Evolutionary conservation across 139 green algal genomes (phyloP), one percentile per base, ranked within the genome.

Genomic region (Gonium pectorale): DNA sequence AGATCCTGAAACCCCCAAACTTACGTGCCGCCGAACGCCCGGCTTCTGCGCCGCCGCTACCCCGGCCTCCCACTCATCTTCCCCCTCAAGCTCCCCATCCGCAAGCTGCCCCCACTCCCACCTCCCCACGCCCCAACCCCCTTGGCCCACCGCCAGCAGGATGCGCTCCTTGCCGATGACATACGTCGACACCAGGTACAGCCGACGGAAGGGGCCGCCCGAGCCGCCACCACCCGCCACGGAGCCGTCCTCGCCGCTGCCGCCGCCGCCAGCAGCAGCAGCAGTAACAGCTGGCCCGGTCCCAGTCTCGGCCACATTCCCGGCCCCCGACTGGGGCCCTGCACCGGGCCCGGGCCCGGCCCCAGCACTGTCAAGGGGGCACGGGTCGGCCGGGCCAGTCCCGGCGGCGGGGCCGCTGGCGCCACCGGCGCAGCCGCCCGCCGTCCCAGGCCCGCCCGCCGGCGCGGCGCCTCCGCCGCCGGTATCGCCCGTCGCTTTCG

Each of bases 131-230:
- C 37, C 64, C 35, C 70, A 46, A 0, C 78, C 46, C 62, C 33
- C 41, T 24, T 67, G 71, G 15, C 44, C 17, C 71, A 94, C 87
- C 69, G 77, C 91, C n/a, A 95, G 64, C 56, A 97, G 86, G 40
- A 97, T 86, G 11, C 88, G 82, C 90, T 98, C 95, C 89, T 98
- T 98, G 66, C 95, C 95, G 51, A 98, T 97, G 52, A 89, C 87
- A 67, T 97, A 97, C 0, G 93, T 95, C 35, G 70, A 87, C 49
- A 96, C 91, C 2, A 95, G 62, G 69, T 90, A 93, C 40, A 96
- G 59, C 38, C 87, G 86, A 24, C n/a, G 56, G 67, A 86, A 92
- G 35, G 49, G 67, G 6, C 40, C 43, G 66, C 44, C 67, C 8
- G 41, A 5, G 37, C 49, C 67, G 5, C 51, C 51, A 43, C 75